Evolutionary conservation across 257 asterid genomes (phyloP).

Genomic region (Vinca minor): DNA sequence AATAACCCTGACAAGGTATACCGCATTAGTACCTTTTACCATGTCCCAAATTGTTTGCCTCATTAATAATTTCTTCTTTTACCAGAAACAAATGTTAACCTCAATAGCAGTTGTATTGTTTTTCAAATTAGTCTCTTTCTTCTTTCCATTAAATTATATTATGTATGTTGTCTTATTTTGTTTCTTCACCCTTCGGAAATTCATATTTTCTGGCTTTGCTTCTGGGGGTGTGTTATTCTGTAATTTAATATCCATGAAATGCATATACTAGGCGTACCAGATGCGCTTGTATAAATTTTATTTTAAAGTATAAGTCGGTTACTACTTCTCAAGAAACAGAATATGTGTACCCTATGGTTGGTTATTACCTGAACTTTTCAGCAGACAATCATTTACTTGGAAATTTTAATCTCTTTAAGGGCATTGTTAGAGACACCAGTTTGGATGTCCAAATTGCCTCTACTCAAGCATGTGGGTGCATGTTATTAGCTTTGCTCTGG

Average conservation of each 20-base stretch:
- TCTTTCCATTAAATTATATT: neutral
- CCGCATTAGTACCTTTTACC: neutral
- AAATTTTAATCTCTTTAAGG: neutral
- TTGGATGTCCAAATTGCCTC: too few relatives aligned
- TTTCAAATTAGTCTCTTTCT: neutral
- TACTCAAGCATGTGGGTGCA: too few relatives aligned
- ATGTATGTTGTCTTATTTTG: neutral
- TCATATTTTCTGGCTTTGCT: neutral
- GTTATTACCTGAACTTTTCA: neutral
- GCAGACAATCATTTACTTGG: neutral
- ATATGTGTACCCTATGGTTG: neutral
- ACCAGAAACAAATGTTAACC: neutral
- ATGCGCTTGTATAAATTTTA: too few relatives aligned
- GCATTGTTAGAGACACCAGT: too few relatives aligned
- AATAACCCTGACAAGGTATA: conserved; percentile 88
- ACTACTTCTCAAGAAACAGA: neutral
- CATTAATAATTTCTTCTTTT: neutral
- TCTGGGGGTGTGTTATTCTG: neutral
- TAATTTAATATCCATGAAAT: too few relatives aligned
- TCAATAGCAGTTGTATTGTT: neutral
- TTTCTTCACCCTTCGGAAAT: neutral
- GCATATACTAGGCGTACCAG: neutral
- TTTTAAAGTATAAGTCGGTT: neutral
- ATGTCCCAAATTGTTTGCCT: neutral
- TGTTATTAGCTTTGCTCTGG: too few relatives aligned